Evolutionary conservation across 2,329 filamentous ascomycete species (phyloP).

Genomic region (Malbranchea zuffiana): DNA sequence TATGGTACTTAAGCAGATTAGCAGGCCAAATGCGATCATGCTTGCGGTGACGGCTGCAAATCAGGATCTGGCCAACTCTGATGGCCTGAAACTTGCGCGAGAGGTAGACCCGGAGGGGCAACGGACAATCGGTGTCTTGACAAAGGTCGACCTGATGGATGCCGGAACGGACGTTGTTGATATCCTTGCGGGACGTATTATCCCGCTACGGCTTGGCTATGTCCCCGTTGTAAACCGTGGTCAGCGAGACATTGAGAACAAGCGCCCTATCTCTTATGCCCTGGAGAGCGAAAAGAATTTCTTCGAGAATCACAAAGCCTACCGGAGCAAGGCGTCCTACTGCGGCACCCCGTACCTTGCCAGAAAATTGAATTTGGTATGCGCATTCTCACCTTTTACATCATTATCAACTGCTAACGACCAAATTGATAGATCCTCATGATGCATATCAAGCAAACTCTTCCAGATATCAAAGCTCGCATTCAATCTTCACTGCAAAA

Average conservation of each 20-base stretch:
- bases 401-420: slow-evolving; percentile 2
- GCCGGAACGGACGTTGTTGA: slow-evolving; percentile 97
- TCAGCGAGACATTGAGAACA: slow-evolving; percentile 96
- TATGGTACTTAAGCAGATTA: slow-evolving; percentile 98
- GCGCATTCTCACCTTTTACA: slow-evolving; percentile 14
- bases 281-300: slow-evolving; percentile 92
- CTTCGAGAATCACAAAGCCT: slow-evolving; percentile 97
- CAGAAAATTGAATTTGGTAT: slow-evolving; percentile 79
- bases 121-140: slow-evolving; percentile 94
- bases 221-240: slow-evolving; percentile 97
- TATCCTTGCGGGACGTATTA: slow-evolving; percentile 94
- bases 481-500: slow-evolving; percentile 92
- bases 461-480: slow-evolving; percentile 95
- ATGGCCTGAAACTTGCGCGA: slow-evolving; percentile 87
- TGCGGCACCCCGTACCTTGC: slow-evolving; percentile 96
- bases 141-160: slow-evolving; percentile 98
- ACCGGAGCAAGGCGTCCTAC: slow-evolving; percentile 96
- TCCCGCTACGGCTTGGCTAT: slow-evolving; percentile 86
- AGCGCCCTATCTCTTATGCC: slow-evolving; percentile 82
- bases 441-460: slow-evolving; percentile 99
- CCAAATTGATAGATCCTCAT: slow-evolving; percentile 60
- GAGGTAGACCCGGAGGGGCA: slow-evolving; percentile 97
- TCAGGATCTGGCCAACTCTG: slow-evolving; percentile 95
- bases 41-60: slow-evolving; percentile 93
- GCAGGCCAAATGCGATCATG: slow-evolving; percentile 96